Evolutionary conservation across 2,329 filamentous ascomycete genomes (phyloP), one percentile per base, ranked within the genome.

Genomic region (Ceratocystis albifundus): DNA sequence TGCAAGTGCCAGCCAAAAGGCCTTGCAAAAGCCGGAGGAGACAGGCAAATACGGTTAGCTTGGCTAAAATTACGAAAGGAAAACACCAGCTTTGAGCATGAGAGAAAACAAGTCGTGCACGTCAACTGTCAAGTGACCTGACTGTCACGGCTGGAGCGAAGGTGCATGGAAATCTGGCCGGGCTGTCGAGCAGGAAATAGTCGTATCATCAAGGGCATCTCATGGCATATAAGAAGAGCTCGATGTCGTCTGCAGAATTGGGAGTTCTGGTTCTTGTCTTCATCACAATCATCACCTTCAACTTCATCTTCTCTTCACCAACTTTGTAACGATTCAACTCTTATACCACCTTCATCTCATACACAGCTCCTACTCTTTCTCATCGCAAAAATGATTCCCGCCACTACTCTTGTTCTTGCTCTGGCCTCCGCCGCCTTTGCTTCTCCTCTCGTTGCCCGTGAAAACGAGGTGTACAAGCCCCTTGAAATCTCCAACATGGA

Each of bases 361-460:
- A 32, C 45, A 20, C 28, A 32, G 41, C 48, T 41, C 10, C 48
- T 46, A 7, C 20, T 41, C 17, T 53, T 53, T 12, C 12, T 5
- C 45, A n/a, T 32, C 41, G 3, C 41, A 5, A 44, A 45, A 45
- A 46, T 45, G 45, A 4, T 62, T n/a, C n/a, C 12, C n/a, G 12
- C 61, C 46, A 28, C 50, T 36, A 41, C 62, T 32, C 25, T 64
- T 25, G 7, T 68, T 3, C 20, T 65, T 32, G 57, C 66, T 15
- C 59, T 68, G 36, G 63, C 57, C 36, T 48, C 64, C 5, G 30
- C 17, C 30, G 41, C 59, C 57, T 41, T 65, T 7, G 63, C 66
- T n/a, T 22, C 59, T 7, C 66, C 66, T 5, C 53, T 64, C 15
- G 5, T 28, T 22, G 25, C 65, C 30, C 57, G 36, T 28, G 28